These are phyloP conservation scores for Coemansia umbellata DNA, from an alignment of 192 early-diverging fungal genomes.

Conservation along the genomic window DNA sequence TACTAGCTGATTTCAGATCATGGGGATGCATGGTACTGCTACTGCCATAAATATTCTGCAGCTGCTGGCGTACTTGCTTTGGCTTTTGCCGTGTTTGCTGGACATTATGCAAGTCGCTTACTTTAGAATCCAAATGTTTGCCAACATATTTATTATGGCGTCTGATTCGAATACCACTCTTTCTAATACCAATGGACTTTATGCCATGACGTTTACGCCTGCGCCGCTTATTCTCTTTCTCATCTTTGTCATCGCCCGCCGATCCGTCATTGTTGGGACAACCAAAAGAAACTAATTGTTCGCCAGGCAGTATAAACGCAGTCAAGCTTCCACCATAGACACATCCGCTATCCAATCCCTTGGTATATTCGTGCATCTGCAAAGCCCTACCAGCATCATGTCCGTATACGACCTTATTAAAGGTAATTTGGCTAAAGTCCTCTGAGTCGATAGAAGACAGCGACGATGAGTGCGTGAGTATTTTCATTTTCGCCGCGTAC, in stretches of 20 bases:
- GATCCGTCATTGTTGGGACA: conserved; percentile 18
- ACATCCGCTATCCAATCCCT: conserved; percentile 69
- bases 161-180: no score
- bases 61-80: no score
- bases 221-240: no score
- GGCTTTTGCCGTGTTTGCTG: no score
- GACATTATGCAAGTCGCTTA: no score
- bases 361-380: conserved; percentile 52
- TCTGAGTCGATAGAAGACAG: not conserved
- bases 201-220: no score
- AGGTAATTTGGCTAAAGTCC: conserved; percentile 24
- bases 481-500: conserved; percentile 50
- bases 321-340: conserved; percentile 64
- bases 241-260: not conserved
- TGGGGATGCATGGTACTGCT: no score
- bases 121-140: no score
- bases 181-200: no score
- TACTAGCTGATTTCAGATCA: no score
- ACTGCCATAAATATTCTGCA: no score
- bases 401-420: conserved; percentile 58
- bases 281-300: conserved; percentile 15
- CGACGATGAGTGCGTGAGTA: not conserved
- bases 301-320: conserved; percentile 52
- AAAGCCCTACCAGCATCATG: conserved; percentile 64
- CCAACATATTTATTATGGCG: no score